Evolutionary conservation across 208 protist genomes (phyloP).

Genomic region (Leishmania turanica): DNA sequence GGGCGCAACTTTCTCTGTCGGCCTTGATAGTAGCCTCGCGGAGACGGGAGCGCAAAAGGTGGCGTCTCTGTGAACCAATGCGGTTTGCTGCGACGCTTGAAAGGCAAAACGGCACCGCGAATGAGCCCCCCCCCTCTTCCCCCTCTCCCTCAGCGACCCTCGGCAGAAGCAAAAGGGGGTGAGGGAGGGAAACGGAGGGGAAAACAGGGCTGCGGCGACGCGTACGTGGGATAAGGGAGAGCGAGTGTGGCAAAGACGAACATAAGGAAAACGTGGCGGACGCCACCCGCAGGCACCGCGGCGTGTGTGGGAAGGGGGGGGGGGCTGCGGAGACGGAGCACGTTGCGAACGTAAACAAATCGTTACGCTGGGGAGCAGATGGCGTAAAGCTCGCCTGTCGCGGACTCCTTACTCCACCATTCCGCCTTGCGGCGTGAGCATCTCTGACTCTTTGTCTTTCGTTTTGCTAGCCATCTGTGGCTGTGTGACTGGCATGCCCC

Average conservation of each 20-base stretch:
- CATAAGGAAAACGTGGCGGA: not conserved
- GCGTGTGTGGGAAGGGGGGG: not conserved
- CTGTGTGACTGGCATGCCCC: too few relatives aligned
- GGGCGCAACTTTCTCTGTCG: not conserved
- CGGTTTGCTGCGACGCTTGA: not conserved
- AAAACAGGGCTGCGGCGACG: not conserved
- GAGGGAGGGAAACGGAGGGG: not conserved
- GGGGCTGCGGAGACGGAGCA: not conserved
- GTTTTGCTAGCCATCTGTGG: not conserved
- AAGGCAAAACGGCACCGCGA: not conserved
- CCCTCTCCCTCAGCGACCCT: not conserved
- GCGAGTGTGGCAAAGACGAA: conserved; percentile 12
- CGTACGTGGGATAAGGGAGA: not conserved
- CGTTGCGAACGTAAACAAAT: not conserved
- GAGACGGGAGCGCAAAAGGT: not conserved
- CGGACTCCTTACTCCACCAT: not conserved
- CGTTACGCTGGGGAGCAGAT: not conserved
- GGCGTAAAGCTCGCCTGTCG: not conserved
- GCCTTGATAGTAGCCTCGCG: not conserved
- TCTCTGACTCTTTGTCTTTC: not conserved
- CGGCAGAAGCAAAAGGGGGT: not conserved
- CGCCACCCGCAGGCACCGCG: not conserved
- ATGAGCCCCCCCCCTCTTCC: not conserved
- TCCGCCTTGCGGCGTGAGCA: not conserved
- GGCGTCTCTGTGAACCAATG: not conserved